A percentile compares a stretch with the other conserved stretches of the same genome.
Evolutionary conservation across 345 rosid species (phyloP).

Genomic region (Melastoma malabathricum): DNA sequence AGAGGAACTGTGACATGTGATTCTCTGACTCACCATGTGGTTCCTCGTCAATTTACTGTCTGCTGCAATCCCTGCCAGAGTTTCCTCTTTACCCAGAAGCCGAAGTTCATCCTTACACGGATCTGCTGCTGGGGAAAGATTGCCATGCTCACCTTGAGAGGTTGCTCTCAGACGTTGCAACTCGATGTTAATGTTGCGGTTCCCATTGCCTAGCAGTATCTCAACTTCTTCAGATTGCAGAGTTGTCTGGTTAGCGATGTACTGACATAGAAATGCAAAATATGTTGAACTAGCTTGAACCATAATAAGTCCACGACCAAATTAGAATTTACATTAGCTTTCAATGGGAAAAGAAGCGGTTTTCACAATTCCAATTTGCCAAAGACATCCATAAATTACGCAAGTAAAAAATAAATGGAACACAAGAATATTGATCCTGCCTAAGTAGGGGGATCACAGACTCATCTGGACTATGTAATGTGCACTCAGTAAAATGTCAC

Average conservation of each 20-base stretch:
- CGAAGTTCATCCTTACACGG: constrained; percentile 18
- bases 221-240: constrained; percentile 66
- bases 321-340: no score
- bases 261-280: constrained; percentile 24
- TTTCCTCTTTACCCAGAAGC: constrained; percentile 43
- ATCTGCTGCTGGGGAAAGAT: constrained; percentile 2
- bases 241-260: constrained; percentile 52
- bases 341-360: no score
- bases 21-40: constrained; percentile 22
- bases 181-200: constrained; percentile 12
- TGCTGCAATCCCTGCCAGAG: constrained; percentile 23
- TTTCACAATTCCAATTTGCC: no score
- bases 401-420: no score
- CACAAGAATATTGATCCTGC: no score
- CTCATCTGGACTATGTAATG: no score
- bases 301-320: not conserved
- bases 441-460: no score
- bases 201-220: constrained; percentile 35
- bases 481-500: no score
- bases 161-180: constrained; percentile 9
- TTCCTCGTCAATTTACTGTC: constrained; percentile 15
- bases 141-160: constrained; percentile 10
- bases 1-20: not conserved
- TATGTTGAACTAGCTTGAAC: not conserved
- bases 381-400: no score